Base-by-base conservation (phyloP, 164 flowering plant species). In the Macadamia integrifolia region DNA sequence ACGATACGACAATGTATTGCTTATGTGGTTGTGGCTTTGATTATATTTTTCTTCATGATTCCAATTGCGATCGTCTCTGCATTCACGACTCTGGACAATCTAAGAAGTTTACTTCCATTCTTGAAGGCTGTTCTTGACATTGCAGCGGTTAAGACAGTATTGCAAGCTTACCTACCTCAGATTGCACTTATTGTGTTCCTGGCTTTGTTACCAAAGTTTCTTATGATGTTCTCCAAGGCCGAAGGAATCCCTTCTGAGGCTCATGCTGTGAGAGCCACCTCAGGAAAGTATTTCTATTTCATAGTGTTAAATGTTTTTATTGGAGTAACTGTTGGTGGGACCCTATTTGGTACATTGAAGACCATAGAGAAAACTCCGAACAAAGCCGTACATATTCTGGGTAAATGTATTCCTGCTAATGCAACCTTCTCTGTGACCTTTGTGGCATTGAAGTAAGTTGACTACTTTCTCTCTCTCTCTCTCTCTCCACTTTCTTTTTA, bases 271-370 rank as follows among this genome's bases (percentile, higher is more conserved):
- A 85, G 99, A 76, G 99, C 92, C 52, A 74, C 93, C n/a, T 90
- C 97, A 0, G 99, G 99, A 43, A 94, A 94, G 65, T 94, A 90
- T 62, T 94, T 94, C 72, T 94, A 94, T 65, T 94, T 94, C 68
- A 64, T 79, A 1, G 85, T 94, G 58, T 74, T 94, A 52, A 94
- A 92, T 79, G 98, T 92, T 29, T 94, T 94, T 58, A 73, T 94
- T 75, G 99, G 99, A 61, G 93, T 94, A 8, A 94, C 99, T 1
- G 0, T 94, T 0, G 90, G 90, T 72, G 88, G 84, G 29, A 82
- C 95, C 17, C 65, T 94, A 70, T 85, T 87, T 67, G 62, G 48
- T 15, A 72, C 90, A 10, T 69, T 92, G 40, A 90, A 88, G 82
- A 50, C 43, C 9, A 72, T 94, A 53, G 65, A 83, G 82, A 69